Conservation (phyloP, 306 rosid species). For the Calophaca sinica region DNA sequence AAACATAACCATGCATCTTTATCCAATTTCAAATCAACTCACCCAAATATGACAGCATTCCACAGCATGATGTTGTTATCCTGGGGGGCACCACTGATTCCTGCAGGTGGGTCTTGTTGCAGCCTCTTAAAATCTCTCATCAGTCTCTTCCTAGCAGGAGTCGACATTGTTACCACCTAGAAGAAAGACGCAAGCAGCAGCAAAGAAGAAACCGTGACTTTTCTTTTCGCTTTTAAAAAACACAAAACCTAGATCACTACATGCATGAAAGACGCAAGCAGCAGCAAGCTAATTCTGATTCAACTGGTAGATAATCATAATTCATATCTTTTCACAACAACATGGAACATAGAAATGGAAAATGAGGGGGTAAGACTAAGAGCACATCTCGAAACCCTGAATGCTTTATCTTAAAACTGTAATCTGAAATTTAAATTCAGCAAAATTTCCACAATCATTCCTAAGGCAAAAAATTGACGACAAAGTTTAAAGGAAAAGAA, state of each 20-base stretch:
- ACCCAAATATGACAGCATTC: slow-evolving; percentile 99
- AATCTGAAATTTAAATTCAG: not conserved
- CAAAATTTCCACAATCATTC: not conserved
- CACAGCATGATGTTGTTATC: slow-evolving; percentile 97
- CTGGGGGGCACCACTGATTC: slow-evolving; percentile 98
- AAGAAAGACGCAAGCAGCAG: slow-evolving; percentile 32
- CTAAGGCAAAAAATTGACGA: not conserved
- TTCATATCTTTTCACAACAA: not conserved
- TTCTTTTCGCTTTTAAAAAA: not conserved
- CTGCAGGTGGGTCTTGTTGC: slow-evolving; percentile 98
- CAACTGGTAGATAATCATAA: not conserved
- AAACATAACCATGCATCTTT: slow-evolving; percentile 31
- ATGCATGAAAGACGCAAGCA: not conserved
- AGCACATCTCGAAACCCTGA: not conserved
- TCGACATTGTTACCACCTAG: slow-evolving; percentile 81
- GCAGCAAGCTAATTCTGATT: slow-evolving; percentile 11
- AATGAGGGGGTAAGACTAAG: not conserved
- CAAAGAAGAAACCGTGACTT: not conserved
- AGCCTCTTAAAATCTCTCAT: slow-evolving; percentile 99
- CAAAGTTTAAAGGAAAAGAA: not conserved
- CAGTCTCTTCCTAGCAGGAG: slow-evolving; percentile 93
- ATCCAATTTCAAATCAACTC: slow-evolving; percentile 49
- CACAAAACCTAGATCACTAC: not conserved
- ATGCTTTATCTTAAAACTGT: not conserved
- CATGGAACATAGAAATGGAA: not conserved